Evolutionary conservation across 2,329 filamentous ascomycete genomes (phyloP), one percentile per base, ranked within the genome.

Genomic region (Aspergillus sp.): DNA sequence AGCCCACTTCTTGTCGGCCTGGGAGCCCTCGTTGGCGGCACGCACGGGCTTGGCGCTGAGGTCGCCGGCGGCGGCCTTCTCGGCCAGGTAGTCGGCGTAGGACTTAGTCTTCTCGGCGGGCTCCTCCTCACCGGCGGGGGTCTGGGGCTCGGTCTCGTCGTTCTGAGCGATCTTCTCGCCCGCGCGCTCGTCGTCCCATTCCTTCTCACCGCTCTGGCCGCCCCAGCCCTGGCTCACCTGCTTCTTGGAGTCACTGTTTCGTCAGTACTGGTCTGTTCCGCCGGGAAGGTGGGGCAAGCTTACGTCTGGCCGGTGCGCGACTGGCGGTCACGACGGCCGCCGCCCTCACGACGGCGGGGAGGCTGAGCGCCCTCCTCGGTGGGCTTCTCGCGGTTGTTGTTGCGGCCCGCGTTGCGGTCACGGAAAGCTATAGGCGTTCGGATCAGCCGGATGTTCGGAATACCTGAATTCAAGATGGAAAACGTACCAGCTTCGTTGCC

Each of bases 1-100:
- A 67, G 88, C 89, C 89, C 92, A 96, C 83, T 96, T 94, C 84
- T 94, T 93, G 81, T 91, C 86, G 67, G 79, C 72, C 80, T 90
- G 90, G 80, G 80, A 83, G 69, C 92, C 92, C 81, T 96, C 92
- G 81, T 97, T 96, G 75, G 93, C 79, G 80, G 91, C 86, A 79
- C 94, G 93, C 70, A 90, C 82, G 68, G 89, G 83, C 66, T 86
- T 82, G 64, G 78, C 75, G 64, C 82, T 83, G 60, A 80, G 75
- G 64, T 79, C 81, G 61, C 83, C 82, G 79, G 90, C 92, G 74
- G 85, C 82, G 53, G 83, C 83, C 70, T 80, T 81, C 73, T 89
- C 84, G 70, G 86, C 89, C 49, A 95, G 84, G 81, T 96, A 99
- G 63, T 94, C 89, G 68, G 83, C 79, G 78, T 92, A 96, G 50